These are phyloP conservation scores for Isoetes engelmannii DNA, from an alignment of 83 land plant genomes.

Conservation along the genomic window DNA sequence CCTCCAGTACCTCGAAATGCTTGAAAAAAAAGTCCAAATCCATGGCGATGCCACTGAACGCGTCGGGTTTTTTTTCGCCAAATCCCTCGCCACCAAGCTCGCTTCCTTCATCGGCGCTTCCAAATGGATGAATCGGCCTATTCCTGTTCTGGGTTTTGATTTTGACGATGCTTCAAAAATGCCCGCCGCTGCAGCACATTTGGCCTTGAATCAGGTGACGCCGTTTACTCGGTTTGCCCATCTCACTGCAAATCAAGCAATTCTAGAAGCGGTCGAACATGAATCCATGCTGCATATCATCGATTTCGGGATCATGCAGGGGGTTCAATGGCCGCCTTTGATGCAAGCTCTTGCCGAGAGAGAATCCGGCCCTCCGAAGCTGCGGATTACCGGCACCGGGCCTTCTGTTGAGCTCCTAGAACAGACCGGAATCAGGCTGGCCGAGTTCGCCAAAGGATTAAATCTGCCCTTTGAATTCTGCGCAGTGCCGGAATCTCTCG, in stretches of 20 bases:
- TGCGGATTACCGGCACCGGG: conserved; percentile 72
- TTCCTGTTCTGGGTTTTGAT: background rate
- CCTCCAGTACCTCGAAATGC: conserved; percentile 28
- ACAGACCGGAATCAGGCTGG: conserved; percentile 44
- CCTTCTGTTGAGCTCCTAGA: conserved; percentile 29
- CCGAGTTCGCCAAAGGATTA: conserved; percentile 51
- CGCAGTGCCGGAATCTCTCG: conserved; percentile 28
- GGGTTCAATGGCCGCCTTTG: conserved; percentile 83
- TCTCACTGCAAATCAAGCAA: conserved; percentile 86
- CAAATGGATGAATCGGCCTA: background rate
- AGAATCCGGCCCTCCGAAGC: conserved; percentile 30
- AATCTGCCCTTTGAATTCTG: conserved; percentile 57
- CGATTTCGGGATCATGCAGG: conserved; percentile 65
- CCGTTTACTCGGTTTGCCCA: conserved; percentile 75
- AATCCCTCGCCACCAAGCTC: conserved; percentile 38
- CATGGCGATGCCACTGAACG: conserved; percentile 59
- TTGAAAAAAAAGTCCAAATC: conserved; percentile 35
- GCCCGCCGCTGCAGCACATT: conserved; percentile 34
- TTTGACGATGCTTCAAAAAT: background rate
- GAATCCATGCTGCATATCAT: conserved; percentile 48
- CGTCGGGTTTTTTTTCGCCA: conserved; percentile 40
- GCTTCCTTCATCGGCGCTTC: conserved; percentile 3
- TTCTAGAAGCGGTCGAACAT: conserved; percentile 58
- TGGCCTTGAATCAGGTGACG: conserved; percentile 63
- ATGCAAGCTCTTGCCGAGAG: conserved; percentile 60